phyloP scores from a whole-genome alignment of 1,139 yeast species.

The Candida freyschussii region DNA sequence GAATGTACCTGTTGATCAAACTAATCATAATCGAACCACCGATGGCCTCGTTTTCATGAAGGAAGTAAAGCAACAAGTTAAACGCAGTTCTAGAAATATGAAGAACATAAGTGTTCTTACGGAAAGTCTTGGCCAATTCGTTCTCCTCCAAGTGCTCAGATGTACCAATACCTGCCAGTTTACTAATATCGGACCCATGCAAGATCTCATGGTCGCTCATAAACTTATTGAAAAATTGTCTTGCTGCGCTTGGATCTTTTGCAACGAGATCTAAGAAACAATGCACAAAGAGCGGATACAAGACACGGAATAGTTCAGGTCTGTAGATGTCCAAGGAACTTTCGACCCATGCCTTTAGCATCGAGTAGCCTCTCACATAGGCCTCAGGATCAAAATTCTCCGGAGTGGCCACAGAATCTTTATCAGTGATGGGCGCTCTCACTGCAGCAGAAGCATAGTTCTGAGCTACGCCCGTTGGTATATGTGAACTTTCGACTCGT shows the following conservation, averaged over 20 bases:
- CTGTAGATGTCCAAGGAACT: conserved; percentile 87
- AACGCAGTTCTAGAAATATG: conserved; percentile 80
- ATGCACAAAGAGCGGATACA: conserved; percentile 90
- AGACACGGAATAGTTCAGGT: conserved; percentile 76
- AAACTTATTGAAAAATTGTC: conserved; percentile 70
- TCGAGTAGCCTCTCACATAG: conserved; percentile 71
- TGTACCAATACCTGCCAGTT: conserved; percentile 67
- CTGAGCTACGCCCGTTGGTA: conserved; percentile 50
- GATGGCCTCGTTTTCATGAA: conserved; percentile 87
- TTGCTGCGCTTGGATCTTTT: conserved; percentile 61
- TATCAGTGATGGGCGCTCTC: conserved; percentile 20
- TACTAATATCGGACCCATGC: conserved; percentile 74
- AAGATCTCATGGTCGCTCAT: conserved; percentile 67
- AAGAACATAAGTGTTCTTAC: conserved; percentile 67
- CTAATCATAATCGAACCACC: conserved; percentile 89
- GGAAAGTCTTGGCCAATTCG: conserved; percentile 70
- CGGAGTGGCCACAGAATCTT: conserved; percentile 25
- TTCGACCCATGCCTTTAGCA: conserved; percentile 86
- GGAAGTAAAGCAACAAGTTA: conserved; percentile 75
- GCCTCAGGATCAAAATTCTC: conserved; percentile 56
- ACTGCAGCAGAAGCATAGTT: conserved; percentile 26
- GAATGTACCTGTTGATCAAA: conserved; percentile 79
- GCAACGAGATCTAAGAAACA: conserved; percentile 74
- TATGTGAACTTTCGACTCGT: conserved; percentile 78
- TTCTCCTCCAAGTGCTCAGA: conserved; percentile 82